A percentile compares a stretch with the other conserved stretches of the same genome.
Conservation (phyloP, 73 alveolate species). For the Symbiodinium pilosum region DNA sequence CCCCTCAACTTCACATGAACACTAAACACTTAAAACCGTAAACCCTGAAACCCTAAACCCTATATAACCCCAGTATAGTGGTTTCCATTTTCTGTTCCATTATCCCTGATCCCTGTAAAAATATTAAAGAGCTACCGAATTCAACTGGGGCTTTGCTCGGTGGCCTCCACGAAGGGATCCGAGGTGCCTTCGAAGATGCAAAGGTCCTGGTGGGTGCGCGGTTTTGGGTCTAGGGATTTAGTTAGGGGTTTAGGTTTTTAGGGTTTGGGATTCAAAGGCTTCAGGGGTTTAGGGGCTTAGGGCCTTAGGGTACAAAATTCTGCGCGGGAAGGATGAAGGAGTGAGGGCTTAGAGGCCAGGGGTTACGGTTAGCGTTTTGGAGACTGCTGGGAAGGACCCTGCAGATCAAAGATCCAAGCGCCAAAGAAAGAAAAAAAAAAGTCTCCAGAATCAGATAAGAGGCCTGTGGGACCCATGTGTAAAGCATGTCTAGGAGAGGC, state of each 20-base stretch:
- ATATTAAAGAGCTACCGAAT: too few species aligned
- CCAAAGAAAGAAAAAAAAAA: too few species aligned
- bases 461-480: too few species aligned
- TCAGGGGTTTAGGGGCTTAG: not conserved
- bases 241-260: not conserved
- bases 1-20: not conserved
- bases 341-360: not conserved
- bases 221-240: too few species aligned
- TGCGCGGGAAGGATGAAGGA: not conserved
- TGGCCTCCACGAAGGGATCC: conserved; percentile 73
- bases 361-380: not conserved
- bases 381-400: too few species aligned
- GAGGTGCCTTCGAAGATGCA: conserved; percentile 43
- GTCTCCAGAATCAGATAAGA: too few species aligned
- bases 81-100: too few species aligned
- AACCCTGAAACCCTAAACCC: not conserved
- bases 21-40: not conserved
- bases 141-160: too few species aligned
- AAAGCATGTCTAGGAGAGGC: too few species aligned
- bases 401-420: too few species aligned
- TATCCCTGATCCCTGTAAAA: too few species aligned
- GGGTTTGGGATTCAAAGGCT: not conserved
- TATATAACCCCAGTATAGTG: not conserved
- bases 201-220: conserved; percentile 17
- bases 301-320: too few species aligned